These are phyloP conservation scores for Drechmeria coniospora DNA, from an alignment of 2,329 filamentous ascomycete species.

Conservation along the genomic window DNA sequence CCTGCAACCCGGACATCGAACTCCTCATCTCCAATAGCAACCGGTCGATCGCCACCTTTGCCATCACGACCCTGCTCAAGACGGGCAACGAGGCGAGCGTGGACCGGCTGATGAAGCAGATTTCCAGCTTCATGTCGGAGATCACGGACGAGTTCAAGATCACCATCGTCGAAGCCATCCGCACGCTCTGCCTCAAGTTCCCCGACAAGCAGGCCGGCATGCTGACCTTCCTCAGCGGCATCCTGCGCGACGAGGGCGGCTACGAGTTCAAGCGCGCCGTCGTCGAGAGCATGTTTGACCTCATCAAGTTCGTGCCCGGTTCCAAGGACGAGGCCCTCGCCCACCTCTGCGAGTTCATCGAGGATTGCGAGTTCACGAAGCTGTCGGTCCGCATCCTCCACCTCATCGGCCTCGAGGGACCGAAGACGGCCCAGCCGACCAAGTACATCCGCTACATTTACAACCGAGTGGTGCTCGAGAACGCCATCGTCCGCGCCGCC, in stretches of 20 bases:
- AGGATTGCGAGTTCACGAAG: slow-evolving; percentile 98
- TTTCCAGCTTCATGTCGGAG: slow-evolving; percentile 94
- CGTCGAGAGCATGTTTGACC: slow-evolving; percentile 97
- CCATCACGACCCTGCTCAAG: slow-evolving; percentile 94
- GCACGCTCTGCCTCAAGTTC: slow-evolving; percentile 93
- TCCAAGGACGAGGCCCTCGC: slow-evolving; percentile 69
- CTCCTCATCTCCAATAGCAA: slow-evolving; percentile 93
- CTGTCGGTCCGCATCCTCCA: slow-evolving; percentile 90
- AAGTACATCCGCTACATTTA: slow-evolving; percentile 99
- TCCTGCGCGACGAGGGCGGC: slow-evolving; percentile 87
- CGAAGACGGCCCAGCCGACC: slow-evolving; percentile 86
- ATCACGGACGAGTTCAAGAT: slow-evolving; percentile 99
- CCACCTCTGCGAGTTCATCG: slow-evolving; percentile 96
- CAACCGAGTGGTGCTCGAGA: slow-evolving; percentile 93
- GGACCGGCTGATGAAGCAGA: slow-evolving; percentile 96
- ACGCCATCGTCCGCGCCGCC: slow-evolving; percentile 85
- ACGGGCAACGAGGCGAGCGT: slow-evolving; percentile 96
- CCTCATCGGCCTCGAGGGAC: slow-evolving; percentile 83
- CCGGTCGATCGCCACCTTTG: slow-evolving; percentile 93
- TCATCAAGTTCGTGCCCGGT: slow-evolving; percentile 97
- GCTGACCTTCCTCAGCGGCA: slow-evolving; percentile 94
- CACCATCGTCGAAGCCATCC: slow-evolving; percentile 97
- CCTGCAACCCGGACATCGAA: slow-evolving; percentile 96
- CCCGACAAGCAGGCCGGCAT: slow-evolving; percentile 96
- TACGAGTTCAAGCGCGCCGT: slow-evolving; percentile 98